These are phyloP conservation scores for Aquilaria malaccensis DNA, from an alignment of 345 rosid genomes.

Conservation along the genomic window DNA sequence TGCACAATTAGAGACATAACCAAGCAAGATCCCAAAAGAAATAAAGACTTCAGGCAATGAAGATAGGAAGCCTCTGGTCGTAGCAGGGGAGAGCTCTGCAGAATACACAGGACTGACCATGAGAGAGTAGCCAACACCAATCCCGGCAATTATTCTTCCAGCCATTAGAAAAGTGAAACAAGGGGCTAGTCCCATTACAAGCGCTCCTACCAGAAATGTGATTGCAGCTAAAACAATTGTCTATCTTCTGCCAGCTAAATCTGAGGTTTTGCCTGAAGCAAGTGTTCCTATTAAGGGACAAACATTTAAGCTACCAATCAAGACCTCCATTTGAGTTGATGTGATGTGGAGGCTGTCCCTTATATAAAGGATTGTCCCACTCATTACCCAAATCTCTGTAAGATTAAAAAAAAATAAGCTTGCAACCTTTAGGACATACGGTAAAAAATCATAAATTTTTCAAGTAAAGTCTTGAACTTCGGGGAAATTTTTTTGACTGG, in stretches of 20 bases:
- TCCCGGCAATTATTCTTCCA: conserved; percentile 46
- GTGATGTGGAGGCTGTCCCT: conserved; percentile 36
- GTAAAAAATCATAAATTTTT: too few species aligned
- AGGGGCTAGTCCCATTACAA: conserved; percentile 48
- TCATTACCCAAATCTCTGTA: conserved; percentile 63
- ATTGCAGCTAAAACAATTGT: conserved; percentile 46
- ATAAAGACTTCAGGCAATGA: conserved; percentile 58
- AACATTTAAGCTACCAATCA: conserved; percentile 50
- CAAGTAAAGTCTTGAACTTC: background rate
- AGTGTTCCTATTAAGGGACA: conserved; percentile 48
- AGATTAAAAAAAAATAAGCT: background rate
- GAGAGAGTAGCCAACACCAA: conserved; percentile 55
- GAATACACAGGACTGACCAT: conserved; percentile 57
- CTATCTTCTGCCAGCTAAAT: conserved; percentile 44
- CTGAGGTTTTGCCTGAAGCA: conserved; percentile 55
- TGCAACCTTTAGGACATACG: too few species aligned
- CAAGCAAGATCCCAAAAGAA: conserved; percentile 39
- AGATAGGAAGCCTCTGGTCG: conserved; percentile 44
- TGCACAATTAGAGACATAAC: conserved; percentile 37
- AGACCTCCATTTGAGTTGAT: conserved; percentile 36
- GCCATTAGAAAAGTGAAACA: conserved; percentile 40
- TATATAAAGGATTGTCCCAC: conserved; percentile 52
- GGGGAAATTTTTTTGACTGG: too few species aligned
- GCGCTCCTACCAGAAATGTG: conserved; percentile 44
- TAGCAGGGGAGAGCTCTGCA: conserved; percentile 43